Evolutionary conservation across 345 rosid genomes (phyloP).

Genomic region (Arabidopsis suecica): DNA sequence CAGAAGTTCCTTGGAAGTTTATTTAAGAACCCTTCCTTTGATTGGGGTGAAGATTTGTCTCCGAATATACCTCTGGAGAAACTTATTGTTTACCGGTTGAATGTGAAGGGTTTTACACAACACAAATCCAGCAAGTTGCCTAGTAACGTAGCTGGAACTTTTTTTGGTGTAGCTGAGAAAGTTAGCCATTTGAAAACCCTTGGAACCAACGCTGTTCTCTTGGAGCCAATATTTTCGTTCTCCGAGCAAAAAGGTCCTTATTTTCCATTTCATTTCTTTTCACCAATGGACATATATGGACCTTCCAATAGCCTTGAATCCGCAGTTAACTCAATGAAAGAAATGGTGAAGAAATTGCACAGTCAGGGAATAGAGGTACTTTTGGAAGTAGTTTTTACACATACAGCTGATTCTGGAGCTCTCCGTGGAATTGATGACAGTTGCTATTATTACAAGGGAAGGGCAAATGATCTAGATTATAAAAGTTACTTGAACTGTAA

Average conservation of each 20-base stretch:
- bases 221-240: conserved; percentile 84
- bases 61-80: conserved; percentile 71
- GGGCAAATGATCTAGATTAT: conserved; percentile 45
- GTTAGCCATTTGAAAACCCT: conserved; percentile 70
- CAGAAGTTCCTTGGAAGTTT: conserved; percentile 60
- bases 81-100: conserved; percentile 73
- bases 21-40: conserved; percentile 62
- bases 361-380: conserved; percentile 78
- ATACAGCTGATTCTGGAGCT: conserved; percentile 68
- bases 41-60: conserved; percentile 73
- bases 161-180: conserved; percentile 77
- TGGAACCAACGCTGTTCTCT: conserved; percentile 78
- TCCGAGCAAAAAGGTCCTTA: conserved; percentile 77
- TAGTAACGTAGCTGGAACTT: conserved; percentile 69
- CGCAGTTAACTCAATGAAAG: conserved; percentile 74
- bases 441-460: conserved; percentile 59
- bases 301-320: conserved; percentile 58
- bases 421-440: conserved; percentile 76
- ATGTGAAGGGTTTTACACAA: conserved; percentile 72
- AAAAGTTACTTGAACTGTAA: conserved; percentile 72
- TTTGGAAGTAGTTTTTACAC: conserved; percentile 84
- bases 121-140: conserved; percentile 71
- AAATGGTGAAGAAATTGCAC: conserved; percentile 88
- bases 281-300: conserved; percentile 61
- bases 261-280: conserved; percentile 81